A percentile compares a stretch with the other conserved stretches of the same genome.
Evolutionary conservation across 768 basidiomycete species (phyloP).

Genomic region (Cystofilobasidium macerans): DNA sequence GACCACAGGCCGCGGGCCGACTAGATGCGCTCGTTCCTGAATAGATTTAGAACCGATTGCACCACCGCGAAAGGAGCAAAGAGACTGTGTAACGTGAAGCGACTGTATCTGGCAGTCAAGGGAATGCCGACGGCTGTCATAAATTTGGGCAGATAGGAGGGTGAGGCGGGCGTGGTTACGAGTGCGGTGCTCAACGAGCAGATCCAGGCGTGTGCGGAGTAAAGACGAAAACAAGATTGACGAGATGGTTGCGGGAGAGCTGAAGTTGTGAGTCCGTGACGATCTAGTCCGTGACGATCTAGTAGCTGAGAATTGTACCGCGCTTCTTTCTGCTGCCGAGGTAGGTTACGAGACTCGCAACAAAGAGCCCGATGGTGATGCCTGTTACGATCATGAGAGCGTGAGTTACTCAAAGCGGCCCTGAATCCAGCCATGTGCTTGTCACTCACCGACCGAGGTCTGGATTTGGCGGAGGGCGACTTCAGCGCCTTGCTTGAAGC

Average conservation of each 20-base stretch:
- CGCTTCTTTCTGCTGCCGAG: slow-evolving; percentile 1
- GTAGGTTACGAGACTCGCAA: not conserved
- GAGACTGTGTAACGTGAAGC: too few relatives aligned
- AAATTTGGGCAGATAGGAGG: not conserved
- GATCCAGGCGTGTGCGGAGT: too few relatives aligned
- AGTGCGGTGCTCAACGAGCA: too few relatives aligned
- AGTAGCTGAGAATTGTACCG: not conserved
- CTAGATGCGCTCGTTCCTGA: too few relatives aligned
- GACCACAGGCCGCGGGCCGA: not conserved
- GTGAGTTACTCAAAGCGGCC: not conserved
- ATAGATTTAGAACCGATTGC: too few relatives aligned
- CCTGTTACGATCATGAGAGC: not conserved
- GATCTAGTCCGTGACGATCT: too few relatives aligned
- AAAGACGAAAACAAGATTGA: not conserved
- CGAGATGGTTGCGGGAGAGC: too few relatives aligned
- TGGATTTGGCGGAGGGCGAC: slow-evolving; percentile 17
- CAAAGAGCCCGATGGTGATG: not conserved
- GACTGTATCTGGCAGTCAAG: too few relatives aligned
- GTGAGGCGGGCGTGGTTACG: too few relatives aligned
- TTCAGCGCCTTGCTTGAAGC: slow-evolving; percentile 16
- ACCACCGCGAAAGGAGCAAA: too few relatives aligned
- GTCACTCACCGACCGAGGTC: slow-evolving; percentile 6
- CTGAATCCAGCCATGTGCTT: not conserved
- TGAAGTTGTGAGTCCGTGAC: too few relatives aligned
- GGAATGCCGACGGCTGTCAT: too few relatives aligned